Evolutionary conservation across 1,284 basidiomycete species (phyloP), one percentile per base, ranked within the genome.

Genomic region (Ustilago curta): DNA sequence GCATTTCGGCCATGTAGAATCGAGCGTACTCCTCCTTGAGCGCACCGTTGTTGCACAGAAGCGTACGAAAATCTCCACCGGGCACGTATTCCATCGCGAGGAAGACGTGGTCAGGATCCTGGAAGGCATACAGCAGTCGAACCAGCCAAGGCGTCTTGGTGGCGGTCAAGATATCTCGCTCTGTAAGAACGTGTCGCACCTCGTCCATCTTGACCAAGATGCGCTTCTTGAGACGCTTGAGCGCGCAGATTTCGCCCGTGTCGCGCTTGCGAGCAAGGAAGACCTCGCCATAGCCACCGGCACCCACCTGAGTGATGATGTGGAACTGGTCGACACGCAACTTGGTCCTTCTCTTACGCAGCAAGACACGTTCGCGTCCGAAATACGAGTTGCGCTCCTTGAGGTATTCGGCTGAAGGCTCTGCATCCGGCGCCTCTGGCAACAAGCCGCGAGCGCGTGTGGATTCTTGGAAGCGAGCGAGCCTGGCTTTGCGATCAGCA

Each of bases 401-500:
- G 49, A 66, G 57, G 45, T 77, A 81, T 54, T 65, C 70, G 85
- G 85, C 96, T 91, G 65, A 97, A 92, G 40, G 97, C 90, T 69
- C 90, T 89, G 56, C 96, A 88, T 86, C 96, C 95, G 19, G 93
- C 91, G 45, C 94, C 25, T 73, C 60, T 18, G 61, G 47, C 18
- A 67, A 57, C 45, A 77, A 23, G n/a, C 76, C 60, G 40, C 70
- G 70, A 18, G 71, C 23, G 39, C 67, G 71, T 23, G 80, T 80
- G 2, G 59, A 67, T 7, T 76, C 87, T 96, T 95, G 93, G 93
- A 96, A 58, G 90, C 86, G 84, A 91, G 89, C 59, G 92, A 79
- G 14, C 70, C 86, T 70, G 14, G 67, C 76, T 43, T 77, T 78
- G 54, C 81, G 79, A 42, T 80, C 77, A 39, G 78, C 59, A 39